Conservation (phyloP, 73 alveolate genomes). For the Paramecium pentaurelia region DNA sequence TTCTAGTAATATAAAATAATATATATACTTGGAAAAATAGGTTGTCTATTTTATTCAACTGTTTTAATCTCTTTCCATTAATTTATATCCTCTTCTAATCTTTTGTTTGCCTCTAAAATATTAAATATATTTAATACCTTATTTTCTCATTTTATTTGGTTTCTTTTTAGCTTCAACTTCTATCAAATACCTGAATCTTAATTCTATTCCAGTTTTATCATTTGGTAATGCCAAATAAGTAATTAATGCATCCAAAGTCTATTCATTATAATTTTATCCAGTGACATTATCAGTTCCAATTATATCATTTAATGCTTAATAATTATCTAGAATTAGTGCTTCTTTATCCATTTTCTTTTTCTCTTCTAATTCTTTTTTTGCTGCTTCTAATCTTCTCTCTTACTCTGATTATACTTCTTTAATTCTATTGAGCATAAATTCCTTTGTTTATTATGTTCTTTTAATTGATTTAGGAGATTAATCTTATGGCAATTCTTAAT, state of each 20-base stretch:
- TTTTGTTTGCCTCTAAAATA: neutral
- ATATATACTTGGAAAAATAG: neutral
- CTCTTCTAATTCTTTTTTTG: conserved; percentile 6
- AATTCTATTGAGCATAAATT: conserved; percentile 15
- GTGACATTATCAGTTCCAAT: neutral
- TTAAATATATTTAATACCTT: neutral
- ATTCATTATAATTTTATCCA: neutral
- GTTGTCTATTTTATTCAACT: neutral
- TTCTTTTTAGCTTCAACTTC: neutral
- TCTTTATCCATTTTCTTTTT: conserved; percentile 32
- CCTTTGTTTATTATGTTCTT: conserved; percentile 19
- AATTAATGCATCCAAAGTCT: neutral
- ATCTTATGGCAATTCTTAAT: neutral
- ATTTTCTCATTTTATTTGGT: neutral
- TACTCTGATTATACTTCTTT: neutral
- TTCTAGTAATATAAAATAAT: neutral
- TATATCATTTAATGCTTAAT: neutral
- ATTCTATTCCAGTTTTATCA: conserved; percentile 34
- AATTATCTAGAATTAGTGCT: conserved; percentile 24
- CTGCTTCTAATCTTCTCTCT: neutral
- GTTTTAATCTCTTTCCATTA: neutral
- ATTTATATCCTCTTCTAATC: neutral
- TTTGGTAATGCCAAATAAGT: conserved; percentile 31
- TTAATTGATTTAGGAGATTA: conserved; percentile 14
- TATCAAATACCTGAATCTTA: conserved; percentile 16